A percentile compares a stretch with the other conserved stretches of the same genome.
phyloP scores from a whole-genome alignment of 768 basidiomycete species.

The Daedaleopsis nitida region DNA sequence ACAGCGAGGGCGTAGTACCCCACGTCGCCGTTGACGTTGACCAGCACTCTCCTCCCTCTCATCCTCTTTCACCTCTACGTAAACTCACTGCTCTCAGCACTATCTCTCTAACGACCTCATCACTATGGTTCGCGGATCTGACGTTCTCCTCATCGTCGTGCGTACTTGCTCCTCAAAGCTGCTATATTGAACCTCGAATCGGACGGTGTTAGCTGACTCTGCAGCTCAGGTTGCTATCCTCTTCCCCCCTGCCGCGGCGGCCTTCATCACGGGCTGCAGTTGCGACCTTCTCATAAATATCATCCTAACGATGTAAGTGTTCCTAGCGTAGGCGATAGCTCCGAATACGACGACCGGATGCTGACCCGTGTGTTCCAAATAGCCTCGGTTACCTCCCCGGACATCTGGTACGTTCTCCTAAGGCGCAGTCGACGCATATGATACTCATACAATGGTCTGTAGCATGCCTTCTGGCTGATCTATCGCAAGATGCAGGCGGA shows the following conservation, averaged over 20 bases:
- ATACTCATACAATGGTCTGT: neutral
- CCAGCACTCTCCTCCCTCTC: neutral
- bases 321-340: neutral
- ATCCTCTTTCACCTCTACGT: neutral
- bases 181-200: too few relatives aligned
- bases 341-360: neutral
- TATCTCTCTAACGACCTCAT: neutral
- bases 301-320: constrained; percentile 69
- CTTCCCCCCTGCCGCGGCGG: constrained; percentile 81
- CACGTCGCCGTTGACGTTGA: too few relatives aligned
- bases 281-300: constrained; percentile 89
- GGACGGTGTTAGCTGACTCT: neutral
- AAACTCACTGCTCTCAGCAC: neutral
- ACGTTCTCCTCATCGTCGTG: constrained; percentile 79
- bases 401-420: constrained; percentile 41
- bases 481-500: constrained; percentile 90
- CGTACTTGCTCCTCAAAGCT: constrained; percentile 28
- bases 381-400: constrained; percentile 82
- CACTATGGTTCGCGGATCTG: constrained; percentile 53
- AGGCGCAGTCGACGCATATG: neutral
- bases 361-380: constrained; percentile 5
- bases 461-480: constrained; percentile 90
- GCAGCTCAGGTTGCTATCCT: constrained; percentile 67
- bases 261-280: constrained; percentile 77
- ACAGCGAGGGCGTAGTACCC: too few relatives aligned